phyloP scores from a whole-genome alignment of 805 yeast genomes.

The Teunomyces funiuensis region DNA sequence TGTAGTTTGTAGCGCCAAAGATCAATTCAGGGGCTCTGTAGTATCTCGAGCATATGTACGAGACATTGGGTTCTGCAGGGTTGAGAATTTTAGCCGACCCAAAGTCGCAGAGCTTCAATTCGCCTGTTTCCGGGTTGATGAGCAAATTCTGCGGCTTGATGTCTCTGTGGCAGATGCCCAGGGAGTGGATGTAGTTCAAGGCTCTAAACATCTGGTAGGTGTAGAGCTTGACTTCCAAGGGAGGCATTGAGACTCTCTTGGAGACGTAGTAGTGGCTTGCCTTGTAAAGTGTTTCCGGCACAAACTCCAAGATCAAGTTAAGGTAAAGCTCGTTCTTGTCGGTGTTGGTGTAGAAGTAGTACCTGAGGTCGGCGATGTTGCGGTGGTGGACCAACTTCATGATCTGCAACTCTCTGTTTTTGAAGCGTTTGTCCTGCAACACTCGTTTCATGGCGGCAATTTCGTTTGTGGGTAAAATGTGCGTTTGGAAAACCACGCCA shows the following conservation, averaged over 20 bases:
- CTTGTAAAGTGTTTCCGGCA: slow-evolving; percentile 94
- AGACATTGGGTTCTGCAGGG: slow-evolving; percentile 90
- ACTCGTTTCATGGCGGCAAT: slow-evolving; percentile 93
- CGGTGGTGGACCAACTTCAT: slow-evolving; percentile 88
- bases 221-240: slow-evolving; percentile 82
- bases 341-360: slow-evolving; percentile 75
- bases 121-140: slow-evolving; percentile 81
- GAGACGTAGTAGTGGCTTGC: slow-evolving; percentile 82
- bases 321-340: slow-evolving; percentile 81
- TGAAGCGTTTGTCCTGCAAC: slow-evolving; percentile 91
- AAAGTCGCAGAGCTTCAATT: slow-evolving; percentile 91
- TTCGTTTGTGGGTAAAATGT: slow-evolving; percentile 68
- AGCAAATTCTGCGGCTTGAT: slow-evolving; percentile 87
- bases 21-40: slow-evolving; percentile 97
- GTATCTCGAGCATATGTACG: slow-evolving; percentile 94
- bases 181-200: slow-evolving; percentile 71
- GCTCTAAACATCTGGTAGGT: slow-evolving; percentile 77
- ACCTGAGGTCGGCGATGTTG: slow-evolving; percentile 83
- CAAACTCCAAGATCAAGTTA: slow-evolving; percentile 84
- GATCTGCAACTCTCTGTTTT: slow-evolving; percentile 91
- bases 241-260: slow-evolving; percentile 78
- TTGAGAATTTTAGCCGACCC: slow-evolving; percentile 92
- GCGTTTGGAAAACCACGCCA: slow-evolving; percentile 94
- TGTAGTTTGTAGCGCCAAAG: slow-evolving; percentile 94
- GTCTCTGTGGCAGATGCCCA: slow-evolving; percentile 89